Evolutionary conservation across 208 protist genomes (phyloP), one percentile per base, ranked within the genome.

Genomic region (Spongospora subterranea): DNA sequence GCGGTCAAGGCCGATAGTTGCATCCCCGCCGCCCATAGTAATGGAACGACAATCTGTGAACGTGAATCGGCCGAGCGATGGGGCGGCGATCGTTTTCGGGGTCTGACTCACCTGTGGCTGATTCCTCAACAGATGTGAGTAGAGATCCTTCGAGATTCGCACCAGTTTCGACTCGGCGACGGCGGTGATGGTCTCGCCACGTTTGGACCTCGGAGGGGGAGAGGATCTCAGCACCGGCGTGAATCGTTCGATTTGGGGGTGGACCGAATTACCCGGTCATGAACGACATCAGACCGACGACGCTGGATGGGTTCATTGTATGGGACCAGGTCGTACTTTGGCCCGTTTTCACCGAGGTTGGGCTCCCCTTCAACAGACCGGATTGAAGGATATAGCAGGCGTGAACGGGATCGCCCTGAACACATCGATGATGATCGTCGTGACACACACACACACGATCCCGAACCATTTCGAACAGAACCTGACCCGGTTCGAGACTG

Each of bases 181-280:
- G 71, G 71, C 71, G 6, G 6, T 35, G 6, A 82, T n/a, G 13
- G 71, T 82, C 35, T 82, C 71, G n/a, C 71, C 71, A 6, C 71
- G 6, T 82, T 20, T 39, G 6, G 71, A 82, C 50, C 71, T 82
- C n/a, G n/a, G 71, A 82, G 6, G 71, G 71, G 35, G n/a, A 35
- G n/a, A 6, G 11, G 71, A 20, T 82, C 71, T 40, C n/a, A n/a
- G n/a, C n/a, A n/a, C n/a, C n/a, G n/a, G n/a, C n/a, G n/a, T n/a
- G n/a, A n/a, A n/a, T n/a, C n/a, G n/a, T n/a, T n/a, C n/a, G n/a
- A n/a, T n/a, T n/a, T n/a, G n/a, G n/a, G n/a, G n/a, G n/a, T n/a
- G n/a, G n/a, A n/a, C n/a, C n/a, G n/a, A n/a, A n/a, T n/a, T 82
- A 82, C 71, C 71, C 71, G 6, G 71, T 82, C 71, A 82, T 82